Evolutionary conservation across 192 early-diverging fungal genomes (phyloP).

Genomic region (Oehlia diaphana): DNA sequence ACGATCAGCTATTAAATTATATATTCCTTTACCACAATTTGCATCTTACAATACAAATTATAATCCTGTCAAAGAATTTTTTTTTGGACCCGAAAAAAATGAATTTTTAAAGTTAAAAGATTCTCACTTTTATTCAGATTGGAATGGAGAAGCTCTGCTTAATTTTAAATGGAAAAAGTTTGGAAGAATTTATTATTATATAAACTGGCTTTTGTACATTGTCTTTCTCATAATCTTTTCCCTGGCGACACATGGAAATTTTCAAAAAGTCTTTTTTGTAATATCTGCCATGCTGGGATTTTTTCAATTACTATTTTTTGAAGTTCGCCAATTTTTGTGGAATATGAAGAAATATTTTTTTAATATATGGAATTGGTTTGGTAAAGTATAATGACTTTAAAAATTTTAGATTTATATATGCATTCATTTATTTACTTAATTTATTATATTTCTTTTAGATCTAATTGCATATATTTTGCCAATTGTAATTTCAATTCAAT

Average conservation of each 20-base stretch:
- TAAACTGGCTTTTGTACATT: neutral
- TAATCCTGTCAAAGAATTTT: too few relatives aligned
- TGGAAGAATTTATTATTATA: neutral
- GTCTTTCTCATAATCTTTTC: neutral
- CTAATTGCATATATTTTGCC: neutral
- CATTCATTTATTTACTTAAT: neutral
- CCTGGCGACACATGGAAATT: neutral
- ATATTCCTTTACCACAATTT: slow-evolving; percentile 4
- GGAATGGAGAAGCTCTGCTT: neutral
- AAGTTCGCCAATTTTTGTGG: slow-evolving; percentile 1
- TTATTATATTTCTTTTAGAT: neutral
- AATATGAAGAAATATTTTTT: neutral
- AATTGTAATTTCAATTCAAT: neutral
- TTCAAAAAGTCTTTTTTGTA: too few relatives aligned
- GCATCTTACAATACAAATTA: neutral
- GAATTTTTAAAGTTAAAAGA: neutral
- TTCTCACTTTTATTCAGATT: neutral
- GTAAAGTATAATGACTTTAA: neutral
- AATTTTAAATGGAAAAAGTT: slow-evolving; percentile 18
- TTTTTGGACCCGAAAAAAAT: too few relatives aligned
- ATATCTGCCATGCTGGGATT: neutral
- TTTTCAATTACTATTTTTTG: neutral
- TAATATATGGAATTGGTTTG: neutral
- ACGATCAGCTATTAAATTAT: neutral
- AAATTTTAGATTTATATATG: neutral